Evolutionary conservation across 2,329 filamentous ascomycete species (phyloP), one percentile per base, ranked within the genome.

Genomic region (Fusarium sp.): DNA sequence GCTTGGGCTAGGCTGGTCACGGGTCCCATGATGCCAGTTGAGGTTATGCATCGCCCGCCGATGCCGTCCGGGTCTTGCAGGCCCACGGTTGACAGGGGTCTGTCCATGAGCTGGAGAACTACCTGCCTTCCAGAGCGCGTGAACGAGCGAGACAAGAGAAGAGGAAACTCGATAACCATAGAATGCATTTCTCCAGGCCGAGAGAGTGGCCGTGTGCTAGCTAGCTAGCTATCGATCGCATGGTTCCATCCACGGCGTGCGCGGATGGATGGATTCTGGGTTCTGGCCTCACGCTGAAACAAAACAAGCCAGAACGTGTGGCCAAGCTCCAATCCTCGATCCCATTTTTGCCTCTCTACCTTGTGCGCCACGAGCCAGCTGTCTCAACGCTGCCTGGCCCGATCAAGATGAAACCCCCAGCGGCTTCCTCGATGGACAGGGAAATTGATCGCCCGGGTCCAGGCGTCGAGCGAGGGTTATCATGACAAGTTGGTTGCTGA

Each of bases 251-350:
- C 74, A 68, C 74, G 67, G 73, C 64, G 73, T 73, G 73, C 71
- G 75, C 68, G 68, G 65, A 65, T 70, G 68, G 65, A 65, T 69
- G 71, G 67, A 65, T 70, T 71, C 61, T 69, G 71, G 67, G 64
- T 70, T 71, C 61, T 71, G 64, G 63, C 67, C 74, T 75, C 71
- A 72, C 73, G 62, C 76, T 79, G 77, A 79, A 79, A 79, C 77
- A 79, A 73, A 74, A 77, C 68, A 79, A 69, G 74, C 63, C 71
- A 61, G 50, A 67, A 67, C 65, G 67, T 73, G 74, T 76, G 74
- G 71, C 74, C 75, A 73, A 75, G 69, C 68, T 74, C 76, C 73
- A 77, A 73, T 74, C 62, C 65, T 50, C 72, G 27, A 67, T 77
- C 64, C 70, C 56, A 64, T 74, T 64, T 60, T 37, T 56, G 31